These are phyloP conservation scores for Ambrosia trifida DNA, from an alignment of 129 eudicot species.

Conservation along the genomic window DNA sequence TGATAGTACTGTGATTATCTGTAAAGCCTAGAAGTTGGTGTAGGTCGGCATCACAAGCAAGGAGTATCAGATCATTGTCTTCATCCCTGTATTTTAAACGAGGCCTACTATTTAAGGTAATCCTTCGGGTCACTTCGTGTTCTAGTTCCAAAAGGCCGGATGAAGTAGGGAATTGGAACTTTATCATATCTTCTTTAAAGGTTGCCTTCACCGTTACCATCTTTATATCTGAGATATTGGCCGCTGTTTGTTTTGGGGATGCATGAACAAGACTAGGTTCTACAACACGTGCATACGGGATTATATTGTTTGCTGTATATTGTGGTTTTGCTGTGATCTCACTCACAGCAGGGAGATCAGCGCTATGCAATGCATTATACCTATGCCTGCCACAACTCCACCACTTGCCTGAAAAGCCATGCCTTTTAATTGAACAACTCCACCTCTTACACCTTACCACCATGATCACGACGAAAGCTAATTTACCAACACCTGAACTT, in stretches of 20 bases:
- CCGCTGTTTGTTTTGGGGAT: not conserved
- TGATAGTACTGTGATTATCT: not conserved
- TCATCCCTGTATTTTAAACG: slow-evolving; percentile 14
- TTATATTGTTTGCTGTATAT: not conserved
- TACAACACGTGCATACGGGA: not conserved
- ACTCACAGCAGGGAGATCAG: not conserved
- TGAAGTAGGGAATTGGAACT: slow-evolving; percentile 4
- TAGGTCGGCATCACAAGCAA: not conserved
- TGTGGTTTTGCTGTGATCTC: slow-evolving; percentile 4
- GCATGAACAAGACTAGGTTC: not conserved
- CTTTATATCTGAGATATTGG: not conserved
- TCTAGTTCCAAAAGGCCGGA: not conserved
- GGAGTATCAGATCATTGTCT: slow-evolving; percentile 3
- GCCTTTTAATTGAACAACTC: too few species aligned
- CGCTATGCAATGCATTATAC: not conserved
- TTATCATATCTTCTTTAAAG: not conserved
- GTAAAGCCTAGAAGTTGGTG: not conserved
- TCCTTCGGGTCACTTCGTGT: slow-evolving; percentile 8
- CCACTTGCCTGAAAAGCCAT: too few species aligned
- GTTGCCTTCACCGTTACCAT: slow-evolving; percentile 7
- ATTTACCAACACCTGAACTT: too few species aligned
- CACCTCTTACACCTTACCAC: too few species aligned
- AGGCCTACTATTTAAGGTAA: not conserved
- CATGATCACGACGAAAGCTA: too few species aligned
- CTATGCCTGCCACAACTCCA: too few species aligned